Base-by-base conservation (phyloP, 2,329 filamentous ascomycete genomes). In the Drechslerella coelobrocha region DNA sequence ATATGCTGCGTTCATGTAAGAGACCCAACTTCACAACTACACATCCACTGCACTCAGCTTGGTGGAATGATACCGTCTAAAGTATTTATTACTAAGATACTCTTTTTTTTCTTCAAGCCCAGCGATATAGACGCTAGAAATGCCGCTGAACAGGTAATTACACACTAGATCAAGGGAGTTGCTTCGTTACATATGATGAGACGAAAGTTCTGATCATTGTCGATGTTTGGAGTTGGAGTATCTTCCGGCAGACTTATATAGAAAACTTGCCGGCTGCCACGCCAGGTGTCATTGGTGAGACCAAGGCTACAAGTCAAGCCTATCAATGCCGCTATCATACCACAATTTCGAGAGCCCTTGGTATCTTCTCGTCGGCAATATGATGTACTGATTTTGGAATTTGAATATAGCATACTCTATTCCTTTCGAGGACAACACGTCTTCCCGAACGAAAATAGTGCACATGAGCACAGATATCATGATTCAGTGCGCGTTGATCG, bases 391-490 rank as follows among this genome's bases (percentile, higher is more conserved):
- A 14, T 37, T 37, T 21, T 27, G 27, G 19, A 23, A 1, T 14
- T 23, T 26, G 5, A 12, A 12, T 85, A 65, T 88, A 69, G 65
- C 43, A 21, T 69, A 62, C 10, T 69, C 65, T n/a, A 41, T 61
- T n/a, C n/a, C 27, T 6, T 62, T 99, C 76, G 93, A 99, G 78
- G 93, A 97, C 83, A 85, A 90, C 73, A 96, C 92, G 3, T 96
- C 92, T 19, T 84, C 88, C 17, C 83, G 86, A 31, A 99, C 94
- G 0, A 86, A 86, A 56, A 93, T 99, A 81, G 97, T 99, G 78
- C 97, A 97, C 77, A 81, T 97, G 73, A 99, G 93, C 0, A 94
- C 99, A 80, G 93, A 93, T 0, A 83, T 99, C 52, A 84, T 99
- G 29, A 86, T 99, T 57, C 84, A 93, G 76, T 94, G 99, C 80